A percentile compares a stretch with the other conserved stretches of the same genome.
Evolutionary conservation across 345 rosid species (phyloP).

Genomic region (Sapria himalayana): DNA sequence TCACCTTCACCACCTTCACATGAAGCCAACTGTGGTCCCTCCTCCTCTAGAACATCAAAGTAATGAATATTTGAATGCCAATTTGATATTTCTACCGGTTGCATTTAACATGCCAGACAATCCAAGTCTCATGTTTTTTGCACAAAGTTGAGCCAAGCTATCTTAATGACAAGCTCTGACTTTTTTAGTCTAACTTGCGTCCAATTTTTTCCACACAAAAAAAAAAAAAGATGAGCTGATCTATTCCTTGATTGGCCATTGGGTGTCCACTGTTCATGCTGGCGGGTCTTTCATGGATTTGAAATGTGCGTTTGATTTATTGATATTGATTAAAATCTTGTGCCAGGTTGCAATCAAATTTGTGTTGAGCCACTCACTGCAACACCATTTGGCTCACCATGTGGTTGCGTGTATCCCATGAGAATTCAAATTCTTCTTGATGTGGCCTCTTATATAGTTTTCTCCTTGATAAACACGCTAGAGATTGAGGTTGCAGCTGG

Average conservation of each 20-base stretch:
- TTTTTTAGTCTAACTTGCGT: neutral
- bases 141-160: neutral
- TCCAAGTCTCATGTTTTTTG: neutral
- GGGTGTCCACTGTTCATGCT: neutral
- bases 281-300: neutral
- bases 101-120: too few species aligned
- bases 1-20: slow-evolving; percentile 30
- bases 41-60: slow-evolving; percentile 53
- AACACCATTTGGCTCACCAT: slow-evolving; percentile 81
- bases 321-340: slow-evolving; percentile 12
- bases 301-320: neutral
- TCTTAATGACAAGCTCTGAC: neutral
- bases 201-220: too few species aligned
- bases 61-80: slow-evolving; percentile 9
- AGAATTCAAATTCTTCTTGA: slow-evolving; percentile 71
- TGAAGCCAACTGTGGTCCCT: slow-evolving; percentile 29
- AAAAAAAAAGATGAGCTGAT: neutral
- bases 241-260: neutral
- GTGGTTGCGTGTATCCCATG: slow-evolving; percentile 96
- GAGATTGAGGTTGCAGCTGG: slow-evolving; percentile 94
- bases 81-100: too few species aligned
- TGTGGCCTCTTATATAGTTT: slow-evolving; percentile 62
- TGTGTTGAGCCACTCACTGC: slow-evolving; percentile 85
- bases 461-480: slow-evolving; percentile 71
- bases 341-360: slow-evolving; percentile 76